Percentiles rank a stretch among this genome's conserved stretches.
Conservation (phyloP, 495 filamentous ascomycete genomes). For the Thermochaetoides thermophila region DNA sequence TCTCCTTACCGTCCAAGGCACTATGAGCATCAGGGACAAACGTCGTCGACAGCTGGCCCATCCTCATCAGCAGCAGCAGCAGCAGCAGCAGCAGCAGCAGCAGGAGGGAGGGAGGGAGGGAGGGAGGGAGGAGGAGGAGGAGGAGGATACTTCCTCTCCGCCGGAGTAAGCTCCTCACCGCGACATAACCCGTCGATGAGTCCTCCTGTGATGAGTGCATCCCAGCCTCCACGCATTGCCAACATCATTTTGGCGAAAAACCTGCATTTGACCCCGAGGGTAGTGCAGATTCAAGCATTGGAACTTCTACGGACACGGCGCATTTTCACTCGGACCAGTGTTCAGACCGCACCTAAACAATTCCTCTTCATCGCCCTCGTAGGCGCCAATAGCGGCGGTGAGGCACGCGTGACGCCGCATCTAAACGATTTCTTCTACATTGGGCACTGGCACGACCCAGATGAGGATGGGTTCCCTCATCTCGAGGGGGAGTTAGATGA, state of each 20-base stretch:
- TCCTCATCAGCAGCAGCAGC: conserved; percentile 4
- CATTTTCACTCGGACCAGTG: conserved; percentile 54
- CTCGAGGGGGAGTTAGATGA: conserved; percentile 44
- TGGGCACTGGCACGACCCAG: conserved; percentile 66
- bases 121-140: no score
- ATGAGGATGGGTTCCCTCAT: conserved; percentile 59
- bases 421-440: conserved; percentile 79
- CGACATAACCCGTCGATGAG: no score
- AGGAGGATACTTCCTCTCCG: conserved; percentile 12
- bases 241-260: conserved; percentile 73
- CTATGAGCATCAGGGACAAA: conserved; percentile 9
- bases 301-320: conserved; percentile 69
- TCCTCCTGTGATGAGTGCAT: no score
- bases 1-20: conserved; percentile 21
- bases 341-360: conserved; percentile 57
- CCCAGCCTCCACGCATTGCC: conserved; percentile 41
- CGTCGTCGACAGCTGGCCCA: background rate
- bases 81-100: no score
- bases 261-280: conserved; percentile 50
- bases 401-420: conserved; percentile 33
- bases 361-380: conserved; percentile 73
- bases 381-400: conserved; percentile 26
- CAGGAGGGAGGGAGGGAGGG: no score
- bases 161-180: background rate
- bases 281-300: conserved; percentile 75